Conservation (phyloP, 352 stramenopile species). For the Phytophthora rubi region DNA sequence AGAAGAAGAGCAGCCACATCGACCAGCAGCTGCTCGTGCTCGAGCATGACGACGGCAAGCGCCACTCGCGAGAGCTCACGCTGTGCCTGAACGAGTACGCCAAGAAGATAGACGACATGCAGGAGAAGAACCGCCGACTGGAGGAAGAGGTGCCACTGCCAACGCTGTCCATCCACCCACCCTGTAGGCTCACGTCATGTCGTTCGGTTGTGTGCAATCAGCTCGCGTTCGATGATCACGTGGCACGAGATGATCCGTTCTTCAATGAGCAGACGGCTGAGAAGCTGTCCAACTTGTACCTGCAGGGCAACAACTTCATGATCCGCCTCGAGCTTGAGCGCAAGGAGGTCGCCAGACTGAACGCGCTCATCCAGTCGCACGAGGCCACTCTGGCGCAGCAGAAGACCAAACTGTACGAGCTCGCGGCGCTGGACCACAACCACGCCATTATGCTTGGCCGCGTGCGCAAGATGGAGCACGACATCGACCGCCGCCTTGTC, state of each 20-base stretch:
- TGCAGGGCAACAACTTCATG: slow-evolving; percentile 87
- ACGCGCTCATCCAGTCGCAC: slow-evolving; percentile 70
- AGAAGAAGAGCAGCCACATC: slow-evolving; percentile 53
- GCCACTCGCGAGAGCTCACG: slow-evolving; percentile 70
- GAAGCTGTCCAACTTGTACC: slow-evolving; percentile 79
- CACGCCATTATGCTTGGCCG: slow-evolving; percentile 63
- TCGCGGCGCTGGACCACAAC: slow-evolving; percentile 76
- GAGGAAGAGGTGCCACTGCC: slow-evolving; percentile 65
- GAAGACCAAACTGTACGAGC: slow-evolving; percentile 78
- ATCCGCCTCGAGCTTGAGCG: slow-evolving; percentile 77
- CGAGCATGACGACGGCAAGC: slow-evolving; percentile 76
- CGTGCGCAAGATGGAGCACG: slow-evolving; percentile 83
- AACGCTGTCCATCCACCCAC: background rate
- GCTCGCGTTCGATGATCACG: slow-evolving; percentile 80
- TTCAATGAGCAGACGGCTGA: slow-evolving; percentile 78
- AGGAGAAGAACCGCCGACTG: slow-evolving; percentile 79
- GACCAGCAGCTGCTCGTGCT: slow-evolving; percentile 76
- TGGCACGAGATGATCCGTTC: slow-evolving; percentile 72
- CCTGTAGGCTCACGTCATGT: slow-evolving; percentile 9
- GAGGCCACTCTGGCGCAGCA: slow-evolving; percentile 67
- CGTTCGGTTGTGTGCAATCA: slow-evolving; percentile 33
- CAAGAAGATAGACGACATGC: slow-evolving; percentile 79
- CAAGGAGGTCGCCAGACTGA: slow-evolving; percentile 73
- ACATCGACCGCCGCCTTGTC: slow-evolving; percentile 82
- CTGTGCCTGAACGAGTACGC: slow-evolving; percentile 71